Evolutionary conservation across 108 stramenopile species (phyloP), one percentile per base, ranked within the genome.

Genomic region (Halocafeteria seosinensis): DNA sequence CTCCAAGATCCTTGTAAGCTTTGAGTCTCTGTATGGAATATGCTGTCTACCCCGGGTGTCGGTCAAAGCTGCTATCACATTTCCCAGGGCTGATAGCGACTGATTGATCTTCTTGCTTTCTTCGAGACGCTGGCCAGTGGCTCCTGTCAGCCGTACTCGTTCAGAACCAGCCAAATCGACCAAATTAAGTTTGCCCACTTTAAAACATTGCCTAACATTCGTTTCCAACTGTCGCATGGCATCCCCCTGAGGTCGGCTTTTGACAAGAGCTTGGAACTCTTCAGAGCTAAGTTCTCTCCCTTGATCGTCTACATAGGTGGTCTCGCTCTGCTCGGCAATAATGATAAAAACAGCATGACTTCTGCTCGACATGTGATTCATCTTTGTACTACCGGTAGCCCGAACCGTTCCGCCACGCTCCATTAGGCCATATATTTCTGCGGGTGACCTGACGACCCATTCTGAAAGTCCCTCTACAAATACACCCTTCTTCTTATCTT

Each of bases 401-500:
- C 79, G 66, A 77, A 82, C 51, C 84, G 76, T 3, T 38, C 81
- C 62, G 21, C 84, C 83, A 25, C 80, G 47, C 42, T 87, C 87
- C 37, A 86, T 83, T 52, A 81, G 61, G 21, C 84, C 72, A 58
- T 78, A 83, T 69, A 88, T 88, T 38, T 85, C 81, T 57, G 81
- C 68, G 24, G 88, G 83, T 38, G 77, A 67, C 26, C 84, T 77
- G 69, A 85, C 78, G 32, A 93, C 82, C 29, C 85, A 77, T 64
- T 87, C 87, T 23, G 69, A 52, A 5, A 70, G 69, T 34, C 62
- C 50, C 50, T 70, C 62, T 36, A 99, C 90, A 76, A 90, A 95
- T 3, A 97, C 91, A 37, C 98, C 98, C 36, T 81, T 74, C 3
- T 81, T 76, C 24, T 89, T 89, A 77, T 94, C 89, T 74, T 96